Base-by-base conservation (phyloP, 768 basidiomycete species). In the Boletellus sp. region DNA sequence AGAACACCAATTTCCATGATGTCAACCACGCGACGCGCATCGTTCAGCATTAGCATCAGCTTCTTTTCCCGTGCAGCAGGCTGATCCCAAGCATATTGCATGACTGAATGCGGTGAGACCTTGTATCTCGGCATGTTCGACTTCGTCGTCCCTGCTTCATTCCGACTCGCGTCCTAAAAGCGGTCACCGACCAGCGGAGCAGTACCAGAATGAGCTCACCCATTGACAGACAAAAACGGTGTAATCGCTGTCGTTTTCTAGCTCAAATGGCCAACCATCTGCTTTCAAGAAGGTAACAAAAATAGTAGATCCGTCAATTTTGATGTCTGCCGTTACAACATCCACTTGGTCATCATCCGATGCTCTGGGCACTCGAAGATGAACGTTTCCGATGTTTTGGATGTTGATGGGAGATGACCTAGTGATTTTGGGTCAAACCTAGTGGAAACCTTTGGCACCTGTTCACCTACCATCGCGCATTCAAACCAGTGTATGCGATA, bases 1-100 rank as follows among this genome's bases (percentile, higher is more conserved):
- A 95, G 78, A 55, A 88, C 80, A 23, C 96, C 96, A 19, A 99
- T 98, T 67, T 97, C 96, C 84, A 95, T 85, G 52, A 95, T 85
- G 63, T 98, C 95, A 44, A 98, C 73, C 19, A 75, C 67, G 24
- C 90, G 79, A 11, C 78, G 79, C 46, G 79, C 70, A 20, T 78
- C 78, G 37, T 83, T 84, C 42, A 84, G 76, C 10, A 67, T 65
- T 19, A 99, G 72, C 32, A 81, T 66, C 22, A 99, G 73, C 55
- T 82, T 84, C 70, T 95, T 98, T 57, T 87, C 84, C 40, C 74
- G 74, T 1, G 85, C 84, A 3, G 93, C 89, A 7, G 96, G 96
- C 51, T 78, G 82, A 62, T 99, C 96, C 95, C 95, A 99, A 5
- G 94, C 88, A 64, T 97, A 99, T 28, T 79, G 72, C 39, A 78